These are phyloP conservation scores for Blastomyces gilchristii DNA, from an alignment of 2,329 filamentous ascomycete genomes.

Conservation along the genomic window DNA sequence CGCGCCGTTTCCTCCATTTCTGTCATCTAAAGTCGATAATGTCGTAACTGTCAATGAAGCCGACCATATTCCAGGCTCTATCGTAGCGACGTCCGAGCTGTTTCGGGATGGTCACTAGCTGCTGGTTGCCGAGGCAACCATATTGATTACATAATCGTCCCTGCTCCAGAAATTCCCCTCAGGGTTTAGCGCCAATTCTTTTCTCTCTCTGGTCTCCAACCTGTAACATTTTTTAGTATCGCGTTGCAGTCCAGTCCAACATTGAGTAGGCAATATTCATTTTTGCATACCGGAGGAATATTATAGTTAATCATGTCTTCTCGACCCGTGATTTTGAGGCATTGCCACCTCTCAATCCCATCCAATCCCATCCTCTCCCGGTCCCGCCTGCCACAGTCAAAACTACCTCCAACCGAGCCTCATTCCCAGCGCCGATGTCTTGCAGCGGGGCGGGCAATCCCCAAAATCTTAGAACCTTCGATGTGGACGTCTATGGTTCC, in stretches of 20 bases:
- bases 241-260: background rate
- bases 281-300: background rate
- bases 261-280: background rate
- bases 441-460: conserved; percentile 26
- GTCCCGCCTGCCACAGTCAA: background rate
- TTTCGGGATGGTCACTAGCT: background rate
- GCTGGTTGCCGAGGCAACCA: conserved; percentile 6
- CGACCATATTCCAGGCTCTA: background rate
- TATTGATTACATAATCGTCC: background rate
- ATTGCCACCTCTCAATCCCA: background rate
- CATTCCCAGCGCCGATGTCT: conserved; percentile 19
- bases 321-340: background rate
- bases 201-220: background rate
- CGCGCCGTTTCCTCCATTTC: conserved; percentile 5
- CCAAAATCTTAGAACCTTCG: conserved; percentile 46
- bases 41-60: conserved; percentile 1
- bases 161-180: background rate
- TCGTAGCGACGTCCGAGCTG: background rate
- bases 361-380: conserved; percentile 14
- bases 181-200: background rate
- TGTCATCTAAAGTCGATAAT: background rate
- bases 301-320: conserved; percentile 5
- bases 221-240: background rate
- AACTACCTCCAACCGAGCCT: background rate
- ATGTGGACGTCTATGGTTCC: conserved; percentile 64